Evolutionary conservation across 805 yeast species (phyloP), one percentile per base, ranked within the genome.

Genomic region (Tetrapisispora pingtungensis): DNA sequence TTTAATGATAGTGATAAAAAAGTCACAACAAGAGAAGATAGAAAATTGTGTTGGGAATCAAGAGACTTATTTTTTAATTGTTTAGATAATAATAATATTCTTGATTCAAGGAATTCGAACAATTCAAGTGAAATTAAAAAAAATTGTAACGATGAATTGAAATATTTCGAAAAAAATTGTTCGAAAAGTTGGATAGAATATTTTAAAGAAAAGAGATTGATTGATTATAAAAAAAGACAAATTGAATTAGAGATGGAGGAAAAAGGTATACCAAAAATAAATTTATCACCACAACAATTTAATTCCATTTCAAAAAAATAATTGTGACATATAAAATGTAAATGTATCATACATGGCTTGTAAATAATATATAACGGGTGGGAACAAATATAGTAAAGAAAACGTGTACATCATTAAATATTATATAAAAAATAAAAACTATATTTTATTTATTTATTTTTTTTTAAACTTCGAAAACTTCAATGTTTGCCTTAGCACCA

Each of bases 21-120:
- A 19, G 15, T 27, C 22, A 32, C 36, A 15, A 46, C 37, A 10
- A 78, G 89, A 55, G 66, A 76, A 24, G 77, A 80, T 52, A 75
- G 97, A 51, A 73, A 77, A 57, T 68, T 71, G 47, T 90, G 98
- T 68, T 93, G 97, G 97, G 90, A 81, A 41, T 71, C 90, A 7
- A 75, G 98, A 47, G 98, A 90, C 57, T 54, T 55, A 34, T 88
- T 75, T 59, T 86, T 86, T 55, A 72, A 65, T 8, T 90, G 98
- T 61, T 70, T 90, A 40, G 85, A 83, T 52, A 69, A 66, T 40
- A 73, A 82, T 55, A 66, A 74, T 15, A 80, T 90, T 43, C 77
- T 75, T 8, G 30, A 39, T 15, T 84, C 95, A 17, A 65, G 80
- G 43, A 85, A 79, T 48, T 72, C 76, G 10, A 68, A 70, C 42